Conservation (phyloP, 2,329 filamentous ascomycete genomes). For the Fusarium sp. region DNA sequence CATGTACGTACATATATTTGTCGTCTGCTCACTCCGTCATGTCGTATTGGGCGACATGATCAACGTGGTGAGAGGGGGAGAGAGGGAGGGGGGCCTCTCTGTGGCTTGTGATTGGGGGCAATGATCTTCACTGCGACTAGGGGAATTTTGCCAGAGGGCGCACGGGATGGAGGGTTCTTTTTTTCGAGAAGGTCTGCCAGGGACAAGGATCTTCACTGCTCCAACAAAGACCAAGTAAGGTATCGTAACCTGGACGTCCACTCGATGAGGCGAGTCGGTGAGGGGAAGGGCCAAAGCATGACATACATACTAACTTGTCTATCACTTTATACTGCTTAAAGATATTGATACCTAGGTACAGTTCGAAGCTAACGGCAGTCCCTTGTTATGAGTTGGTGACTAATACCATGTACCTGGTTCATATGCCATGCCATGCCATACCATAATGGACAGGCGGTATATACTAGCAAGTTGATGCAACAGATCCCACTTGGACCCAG, state of each 20-base stretch:
- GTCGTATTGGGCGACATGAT: constrained; percentile 27
- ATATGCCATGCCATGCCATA: neutral
- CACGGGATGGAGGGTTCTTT: constrained; percentile 27
- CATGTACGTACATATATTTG: neutral
- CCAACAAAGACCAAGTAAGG: neutral
- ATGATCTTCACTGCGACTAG: constrained; percentile 29
- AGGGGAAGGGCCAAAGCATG: constrained; percentile 12
- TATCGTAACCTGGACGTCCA: neutral
- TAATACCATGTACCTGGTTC: neutral
- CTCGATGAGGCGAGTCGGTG: constrained; percentile 30
- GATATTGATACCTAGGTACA: neutral
- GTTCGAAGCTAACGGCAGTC: neutral
- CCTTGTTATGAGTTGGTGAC: neutral
- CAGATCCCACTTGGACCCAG: neutral
- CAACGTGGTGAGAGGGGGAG: constrained; percentile 16
- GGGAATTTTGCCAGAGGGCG: constrained; percentile 24
- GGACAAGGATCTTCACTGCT: constrained; percentile 17
- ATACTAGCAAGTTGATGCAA: neutral
- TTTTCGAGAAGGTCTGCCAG: constrained; percentile 33
- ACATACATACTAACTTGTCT: neutral
- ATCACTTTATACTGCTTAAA: neutral
- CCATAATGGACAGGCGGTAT: neutral
- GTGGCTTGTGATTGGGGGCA: constrained; percentile 8
- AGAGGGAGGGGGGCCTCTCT: neutral
- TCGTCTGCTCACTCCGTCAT: neutral